Conservation (phyloP, 331 rosid species). For the Quercus phellos region DNA sequence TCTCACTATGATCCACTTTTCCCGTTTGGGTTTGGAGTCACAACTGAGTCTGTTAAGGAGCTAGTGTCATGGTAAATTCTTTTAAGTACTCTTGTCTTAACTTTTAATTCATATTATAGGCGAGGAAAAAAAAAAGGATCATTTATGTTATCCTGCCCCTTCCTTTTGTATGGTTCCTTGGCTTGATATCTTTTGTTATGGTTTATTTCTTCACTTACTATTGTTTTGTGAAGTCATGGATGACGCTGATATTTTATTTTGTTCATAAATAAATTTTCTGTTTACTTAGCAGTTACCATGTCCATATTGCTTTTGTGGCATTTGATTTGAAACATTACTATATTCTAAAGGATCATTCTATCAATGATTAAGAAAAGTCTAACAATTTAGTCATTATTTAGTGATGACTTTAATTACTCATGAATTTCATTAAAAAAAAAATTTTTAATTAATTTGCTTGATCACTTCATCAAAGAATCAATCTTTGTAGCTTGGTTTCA, state of each 20-base stretch:
- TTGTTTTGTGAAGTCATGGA: neutral
- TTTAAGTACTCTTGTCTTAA: neutral
- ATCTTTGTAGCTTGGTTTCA: neutral
- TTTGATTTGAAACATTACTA: too few species aligned
- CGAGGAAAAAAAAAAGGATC: neutral
- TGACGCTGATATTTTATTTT: neutral
- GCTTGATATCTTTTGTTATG: neutral
- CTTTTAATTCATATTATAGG: neutral
- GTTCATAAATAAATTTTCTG: neutral
- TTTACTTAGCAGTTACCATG: neutral
- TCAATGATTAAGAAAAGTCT: too few species aligned
- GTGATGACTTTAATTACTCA: too few species aligned
- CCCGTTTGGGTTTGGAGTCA: conserved; percentile 71
- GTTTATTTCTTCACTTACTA: too few species aligned
- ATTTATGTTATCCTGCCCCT: neutral
- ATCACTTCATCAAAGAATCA: too few species aligned
- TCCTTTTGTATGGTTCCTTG: neutral
- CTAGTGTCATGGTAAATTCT: conserved; percentile 54
- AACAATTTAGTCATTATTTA: too few species aligned
- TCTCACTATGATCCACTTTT: conserved; percentile 91
- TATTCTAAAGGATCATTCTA: too few species aligned
- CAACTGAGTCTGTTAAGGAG: conserved; percentile 57
- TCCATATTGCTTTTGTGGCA: neutral
- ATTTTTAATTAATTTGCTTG: too few species aligned
- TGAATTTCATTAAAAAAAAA: too few species aligned